Percentiles rank a stretch among this genome's conserved stretches.
Conservation (phyloP, 2,329 filamentous ascomycete genomes). For the Fusarium compactum region DNA sequence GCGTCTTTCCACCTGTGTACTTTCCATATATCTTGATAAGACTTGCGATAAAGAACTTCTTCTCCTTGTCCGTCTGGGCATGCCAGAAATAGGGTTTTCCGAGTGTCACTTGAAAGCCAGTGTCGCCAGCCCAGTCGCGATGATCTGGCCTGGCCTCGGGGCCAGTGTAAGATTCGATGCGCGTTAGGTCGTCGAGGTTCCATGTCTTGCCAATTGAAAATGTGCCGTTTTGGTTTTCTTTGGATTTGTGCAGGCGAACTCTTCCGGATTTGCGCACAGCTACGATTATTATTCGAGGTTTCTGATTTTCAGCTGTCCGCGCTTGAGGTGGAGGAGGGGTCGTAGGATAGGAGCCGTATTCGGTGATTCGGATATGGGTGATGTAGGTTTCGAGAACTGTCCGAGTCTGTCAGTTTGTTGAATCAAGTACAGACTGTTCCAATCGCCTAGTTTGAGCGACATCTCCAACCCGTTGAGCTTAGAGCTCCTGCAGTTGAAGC, state of each 20-base stretch:
- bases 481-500: background rate
- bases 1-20: constrained; percentile 88
- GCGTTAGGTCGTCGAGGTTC: constrained; percentile 89
- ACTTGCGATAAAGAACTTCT: constrained; percentile 98
- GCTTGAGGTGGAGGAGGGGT: constrained; percentile 84
- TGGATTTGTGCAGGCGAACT: constrained; percentile 95
- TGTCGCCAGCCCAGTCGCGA: constrained; percentile 83
- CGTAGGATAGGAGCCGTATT: constrained; percentile 86
- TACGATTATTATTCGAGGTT: constrained; percentile 91
- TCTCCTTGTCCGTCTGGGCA: constrained; percentile 92
- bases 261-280: constrained; percentile 92
- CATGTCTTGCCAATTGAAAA: constrained; percentile 99
- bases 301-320: constrained; percentile 78
- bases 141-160: constrained; percentile 67
- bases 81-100: constrained; percentile 98
- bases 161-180: constrained; percentile 84
- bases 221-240: constrained; percentile 92
- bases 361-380: constrained; percentile 91
- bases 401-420: constrained; percentile 15
- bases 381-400: constrained; percentile 86
- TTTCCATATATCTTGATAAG: constrained; percentile 96
- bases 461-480: background rate
- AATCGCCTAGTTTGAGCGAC: background rate
- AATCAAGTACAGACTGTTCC: background rate
- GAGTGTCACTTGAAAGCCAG: constrained; percentile 88